Percentiles rank a stretch among this genome's conserved stretches.
These are phyloP conservation scores for Penstemon davidsonii DNA, from an alignment of 257 asterid genomes.

Conservation along the genomic window DNA sequence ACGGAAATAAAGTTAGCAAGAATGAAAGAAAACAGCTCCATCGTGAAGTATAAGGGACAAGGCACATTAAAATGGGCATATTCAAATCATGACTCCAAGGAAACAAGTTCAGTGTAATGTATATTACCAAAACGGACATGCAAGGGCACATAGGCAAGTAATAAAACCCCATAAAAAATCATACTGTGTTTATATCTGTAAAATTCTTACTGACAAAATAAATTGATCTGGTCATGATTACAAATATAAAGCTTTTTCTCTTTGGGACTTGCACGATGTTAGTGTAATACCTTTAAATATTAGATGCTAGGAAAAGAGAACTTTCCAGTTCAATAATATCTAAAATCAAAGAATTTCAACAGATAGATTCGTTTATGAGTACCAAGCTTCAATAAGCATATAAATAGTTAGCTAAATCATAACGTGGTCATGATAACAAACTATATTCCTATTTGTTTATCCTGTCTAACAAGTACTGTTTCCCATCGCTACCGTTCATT, in stretches of 20 bases:
- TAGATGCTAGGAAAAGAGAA: no score
- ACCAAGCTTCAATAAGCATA: slow-evolving; percentile 1
- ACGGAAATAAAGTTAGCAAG: not conserved
- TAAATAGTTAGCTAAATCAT: not conserved
- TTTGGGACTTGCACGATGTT: no score
- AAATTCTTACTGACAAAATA: no score
- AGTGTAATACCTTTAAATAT: no score
- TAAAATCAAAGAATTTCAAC: not conserved
- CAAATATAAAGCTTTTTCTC: no score
- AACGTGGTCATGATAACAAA: not conserved
- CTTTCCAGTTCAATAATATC: not conserved
- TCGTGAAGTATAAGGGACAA: slow-evolving; percentile 7
- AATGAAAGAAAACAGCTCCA: slow-evolving; percentile 9
- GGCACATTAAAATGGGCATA: not conserved
- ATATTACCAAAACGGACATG: not conserved
- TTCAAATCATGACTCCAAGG: not conserved
- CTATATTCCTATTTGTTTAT: not conserved
- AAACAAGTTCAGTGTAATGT: no score
- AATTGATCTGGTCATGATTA: no score
- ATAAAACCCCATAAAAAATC: no score
- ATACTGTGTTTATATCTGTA: no score
- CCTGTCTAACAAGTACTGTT: not conserved
- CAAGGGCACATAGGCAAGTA: not conserved
- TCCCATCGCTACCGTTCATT: not conserved
- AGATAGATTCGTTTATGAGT: not conserved